Evolutionary conservation across 768 basidiomycete genomes (phyloP), one percentile per base, ranked within the genome.

Genomic region (Astraeus odoratus): DNA sequence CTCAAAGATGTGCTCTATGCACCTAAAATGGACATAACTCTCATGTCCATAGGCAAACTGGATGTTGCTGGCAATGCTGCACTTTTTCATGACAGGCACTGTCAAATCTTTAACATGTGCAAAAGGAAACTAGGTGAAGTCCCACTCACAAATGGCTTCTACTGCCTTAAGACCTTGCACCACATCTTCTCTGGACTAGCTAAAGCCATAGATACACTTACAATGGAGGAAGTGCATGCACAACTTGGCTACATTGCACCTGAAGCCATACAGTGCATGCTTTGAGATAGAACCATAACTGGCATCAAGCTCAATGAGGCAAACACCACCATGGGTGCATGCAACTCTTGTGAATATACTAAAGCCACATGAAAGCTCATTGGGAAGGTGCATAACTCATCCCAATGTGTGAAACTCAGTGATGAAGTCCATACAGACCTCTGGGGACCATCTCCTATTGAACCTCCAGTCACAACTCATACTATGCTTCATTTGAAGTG

Each of bases 401-500:
- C 27, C 15, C 2, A 8, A 10, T 8, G 3, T 10, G 29, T 8
- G 5, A 38, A 27, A 9, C 27, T 47, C 1, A 15, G 48, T n/a
- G 29, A 50, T 1, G 20, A 44, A n/a, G 43, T 51, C 2, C 51
- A 61, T 18, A 51, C 57, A 15, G 58, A 67, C 38, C 18, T 67
- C 0, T 66, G 51, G 55, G 59, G 60, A 31, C 62, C 55, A 2
- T 39, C 58, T 1, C 49, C 53, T 1, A 42, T 51, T 43, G 23
- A 12, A 63, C 57, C 0, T 31, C 34, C 0, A 52, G 59, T 5
- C 58, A 58, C 0, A 50, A 49, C 0, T 5, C 12, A 0, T 67
- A 68, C 41, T 51, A 62, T 39, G 53, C 61, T 50, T 16, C 54
- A 1, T 47, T 59, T 1, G n/a, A n/a, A n/a, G n/a, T n/a, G n/a